Base-by-base conservation (phyloP, 805 yeast genomes). In the Starmerella sp. region DNA sequence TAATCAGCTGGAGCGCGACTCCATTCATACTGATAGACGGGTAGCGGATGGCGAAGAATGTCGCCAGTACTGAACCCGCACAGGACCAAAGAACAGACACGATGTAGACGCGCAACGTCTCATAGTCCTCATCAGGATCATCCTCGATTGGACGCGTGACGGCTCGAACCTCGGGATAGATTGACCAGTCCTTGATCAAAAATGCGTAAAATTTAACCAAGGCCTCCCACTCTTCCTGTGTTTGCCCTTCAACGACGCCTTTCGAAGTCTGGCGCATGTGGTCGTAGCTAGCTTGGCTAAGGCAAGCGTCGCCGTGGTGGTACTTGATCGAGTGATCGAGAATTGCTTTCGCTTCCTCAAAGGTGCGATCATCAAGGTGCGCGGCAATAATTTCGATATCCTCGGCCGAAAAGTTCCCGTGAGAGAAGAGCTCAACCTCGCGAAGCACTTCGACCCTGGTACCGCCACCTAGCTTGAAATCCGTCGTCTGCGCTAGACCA, bases 1-100 rank as follows among this genome's bases (percentile, higher is more conserved):
- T 74, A 58, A 83, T 67, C 54, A 83, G 71, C 60, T 83, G 82
- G 35, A 82, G 73, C 51, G 79, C 82, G 45, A 74, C 71, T 30
- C 77, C 68, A 28, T 77, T 70, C 55, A 82, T 68, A 35, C 73
- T 63, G 54, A 82, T 72, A 3, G 76, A 62, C 8, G 87, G 86
- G 57, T 73, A 67, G 63, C 83, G 79, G 58, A 77, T 67, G 17
- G 77, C 72, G 65, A 82, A 82, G 64, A 81, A 77, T 53, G 77
- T 71, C 65, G 78, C 79, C 66, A 81, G 72, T 55, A 73, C 79
- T 52, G 78, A 73, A 38, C 82, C 83, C 48, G 78, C 68, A n/a
- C 77, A 65, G 5, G 77, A 73, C 78, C 79, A 77, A 22, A 22
- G 22, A 22, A 77, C 61, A 2, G 78, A 77, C 30, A 78, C 67